Conservation (phyloP, 2,329 filamentous ascomycete genomes). For the Aureobasidium vineae region DNA sequence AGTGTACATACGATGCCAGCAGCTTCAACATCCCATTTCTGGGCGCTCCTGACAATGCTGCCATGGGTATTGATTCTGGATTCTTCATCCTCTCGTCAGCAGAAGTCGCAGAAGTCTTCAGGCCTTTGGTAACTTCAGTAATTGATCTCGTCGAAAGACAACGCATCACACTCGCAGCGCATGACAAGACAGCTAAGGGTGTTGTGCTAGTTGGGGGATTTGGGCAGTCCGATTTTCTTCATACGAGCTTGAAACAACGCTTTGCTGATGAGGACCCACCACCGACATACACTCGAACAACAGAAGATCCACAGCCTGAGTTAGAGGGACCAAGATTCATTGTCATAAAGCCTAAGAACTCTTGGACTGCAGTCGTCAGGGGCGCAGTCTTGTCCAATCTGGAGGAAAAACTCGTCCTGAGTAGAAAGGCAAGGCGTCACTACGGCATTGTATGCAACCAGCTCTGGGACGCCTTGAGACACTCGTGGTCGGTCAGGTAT, state of each 20-base stretch:
- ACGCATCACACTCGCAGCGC: slow-evolving; percentile 43
- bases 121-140: slow-evolving; percentile 64
- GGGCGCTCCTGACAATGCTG: slow-evolving; percentile 72
- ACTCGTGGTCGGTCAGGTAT: slow-evolving; percentile 70
- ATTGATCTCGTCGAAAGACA: slow-evolving; percentile 47
- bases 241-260: slow-evolving; percentile 66
- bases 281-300: slow-evolving; percentile 35
- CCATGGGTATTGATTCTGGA: slow-evolving; percentile 70
- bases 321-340: slow-evolving; percentile 49
- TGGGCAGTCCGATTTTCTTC: slow-evolving; percentile 69
- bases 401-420: slow-evolving; percentile 57
- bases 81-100: slow-evolving; percentile 72
- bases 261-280: slow-evolving; percentile 56
- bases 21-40: slow-evolving; percentile 79
- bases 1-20: slow-evolving; percentile 62
- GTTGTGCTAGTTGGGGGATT: slow-evolving; percentile 81
- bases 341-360: slow-evolving; percentile 71
- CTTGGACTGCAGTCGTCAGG: slow-evolving; percentile 75
- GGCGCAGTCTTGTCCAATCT: slow-evolving; percentile 72
- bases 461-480: slow-evolving; percentile 68
- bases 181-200: slow-evolving; percentile 52
- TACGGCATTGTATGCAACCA: not conserved
- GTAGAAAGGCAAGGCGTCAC: slow-evolving; percentile 24
- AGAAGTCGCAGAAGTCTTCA: slow-evolving; percentile 58
- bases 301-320: too few species aligned